A percentile compares a stretch with the other conserved stretches of the same genome.
Conservation (phyloP, 306 rosid genomes). For the Lathyrus tuberosus region DNA sequence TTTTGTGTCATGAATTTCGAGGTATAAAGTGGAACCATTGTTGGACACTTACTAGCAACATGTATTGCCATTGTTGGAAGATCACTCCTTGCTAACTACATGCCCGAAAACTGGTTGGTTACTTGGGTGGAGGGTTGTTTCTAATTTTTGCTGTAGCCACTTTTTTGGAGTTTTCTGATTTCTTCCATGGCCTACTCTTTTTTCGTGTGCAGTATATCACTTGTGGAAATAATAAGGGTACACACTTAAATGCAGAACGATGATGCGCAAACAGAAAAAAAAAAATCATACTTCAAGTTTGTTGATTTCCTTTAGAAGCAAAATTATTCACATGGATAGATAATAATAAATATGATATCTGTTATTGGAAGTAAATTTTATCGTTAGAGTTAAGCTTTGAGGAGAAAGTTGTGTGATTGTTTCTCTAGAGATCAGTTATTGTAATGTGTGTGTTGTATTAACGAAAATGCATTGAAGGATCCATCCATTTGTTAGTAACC, state of each 20-base stretch:
- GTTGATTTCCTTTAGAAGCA: slow-evolving; percentile 38
- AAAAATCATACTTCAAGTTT: slow-evolving; percentile 30
- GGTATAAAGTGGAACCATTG: too few relatives aligned
- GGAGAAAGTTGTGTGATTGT: slow-evolving; percentile 28
- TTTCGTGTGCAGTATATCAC: slow-evolving; percentile 22
- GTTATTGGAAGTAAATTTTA: too few relatives aligned
- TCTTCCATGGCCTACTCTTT: slow-evolving; percentile 4
- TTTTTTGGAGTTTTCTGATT: slow-evolving; percentile 79
- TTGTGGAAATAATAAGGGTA: slow-evolving; percentile 18
- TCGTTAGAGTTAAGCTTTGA: slow-evolving; percentile 32
- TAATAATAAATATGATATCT: slow-evolving; percentile 38
- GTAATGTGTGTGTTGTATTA: slow-evolving; percentile 34
- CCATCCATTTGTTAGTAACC: too few relatives aligned
- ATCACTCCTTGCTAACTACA: slow-evolving; percentile 88
- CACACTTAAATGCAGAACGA: slow-evolving; percentile 6
- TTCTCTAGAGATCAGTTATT: slow-evolving; percentile 34
- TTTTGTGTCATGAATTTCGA: too few relatives aligned
- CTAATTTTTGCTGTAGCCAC: slow-evolving; percentile 87
- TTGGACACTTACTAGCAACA: slow-evolving; percentile 84
- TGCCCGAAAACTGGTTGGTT: slow-evolving; percentile 99
- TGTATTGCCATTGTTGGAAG: slow-evolving; percentile 82
- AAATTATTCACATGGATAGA: slow-evolving; percentile 27
- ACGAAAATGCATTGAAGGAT: slow-evolving; percentile 6
- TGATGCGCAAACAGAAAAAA: slow-evolving; percentile 17
- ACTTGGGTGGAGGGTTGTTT: slow-evolving; percentile 84